Conservation (phyloP, 345 rosid species). For the Brassica incana region DNA sequence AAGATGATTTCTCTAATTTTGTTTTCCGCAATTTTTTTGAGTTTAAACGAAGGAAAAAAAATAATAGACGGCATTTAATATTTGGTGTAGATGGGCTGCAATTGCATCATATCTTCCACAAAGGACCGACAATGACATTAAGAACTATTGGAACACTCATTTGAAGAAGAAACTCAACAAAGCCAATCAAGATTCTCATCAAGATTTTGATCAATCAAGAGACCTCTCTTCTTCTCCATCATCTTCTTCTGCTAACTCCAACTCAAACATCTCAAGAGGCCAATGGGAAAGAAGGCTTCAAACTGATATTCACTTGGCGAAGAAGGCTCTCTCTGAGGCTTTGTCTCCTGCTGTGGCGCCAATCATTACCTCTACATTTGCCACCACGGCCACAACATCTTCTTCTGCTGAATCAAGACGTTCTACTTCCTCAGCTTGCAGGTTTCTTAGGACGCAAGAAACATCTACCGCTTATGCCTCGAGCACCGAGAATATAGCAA, state of each 20-base stretch:
- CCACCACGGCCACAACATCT: conserved; percentile 16
- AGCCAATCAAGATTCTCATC: conserved; percentile 36
- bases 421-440: conserved; percentile 32
- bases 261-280: conserved; percentile 55
- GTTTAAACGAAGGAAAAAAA: background rate
- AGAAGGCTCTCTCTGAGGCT: conserved; percentile 66
- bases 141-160: conserved; percentile 84
- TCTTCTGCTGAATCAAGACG: conserved; percentile 40
- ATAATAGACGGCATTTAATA: conserved; percentile 6
- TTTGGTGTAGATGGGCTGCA: conserved; percentile 78
- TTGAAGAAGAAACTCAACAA: conserved; percentile 72
- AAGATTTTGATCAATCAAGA: conserved; percentile 35
- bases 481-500: conserved; percentile 71
- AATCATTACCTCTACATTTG: background rate
- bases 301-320: conserved; percentile 68
- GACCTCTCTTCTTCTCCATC: conserved; percentile 39
- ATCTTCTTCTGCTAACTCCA: conserved; percentile 38
- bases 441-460: conserved; percentile 29
- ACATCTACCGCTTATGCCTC: conserved; percentile 53
- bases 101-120: conserved; percentile 86
- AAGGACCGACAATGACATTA: conserved; percentile 83
- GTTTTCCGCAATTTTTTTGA: background rate
- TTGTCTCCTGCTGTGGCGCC: conserved; percentile 56
- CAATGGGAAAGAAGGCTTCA: conserved; percentile 84
- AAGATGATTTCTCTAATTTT: background rate